Percentiles rank a stretch among this genome's conserved stretches.
These are phyloP conservation scores for Cerrena zonata DNA, from an alignment of 1,284 basidiomycete genomes.

Conservation along the genomic window DNA sequence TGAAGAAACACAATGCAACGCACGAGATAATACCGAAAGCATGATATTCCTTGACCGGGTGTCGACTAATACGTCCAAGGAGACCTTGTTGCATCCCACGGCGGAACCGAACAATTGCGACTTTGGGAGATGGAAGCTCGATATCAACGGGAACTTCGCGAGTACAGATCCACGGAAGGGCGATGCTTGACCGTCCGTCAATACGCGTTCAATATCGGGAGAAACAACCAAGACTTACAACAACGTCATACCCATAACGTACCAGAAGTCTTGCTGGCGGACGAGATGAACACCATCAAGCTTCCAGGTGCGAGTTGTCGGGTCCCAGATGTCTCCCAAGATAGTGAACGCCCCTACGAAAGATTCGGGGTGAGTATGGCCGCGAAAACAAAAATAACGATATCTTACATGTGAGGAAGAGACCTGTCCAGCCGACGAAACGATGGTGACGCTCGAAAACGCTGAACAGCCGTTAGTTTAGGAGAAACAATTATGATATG, in stretches of 20 bases:
- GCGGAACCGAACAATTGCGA: slow-evolving; percentile 52
- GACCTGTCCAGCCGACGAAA: slow-evolving; percentile 66
- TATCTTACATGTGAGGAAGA: slow-evolving; percentile 51
- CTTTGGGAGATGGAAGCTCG: slow-evolving; percentile 64
- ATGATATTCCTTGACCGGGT: slow-evolving; percentile 56
- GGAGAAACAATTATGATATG: slow-evolving; percentile 1
- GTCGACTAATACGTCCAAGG: slow-evolving; percentile 51
- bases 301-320: slow-evolving; percentile 48
- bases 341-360: slow-evolving; percentile 59
- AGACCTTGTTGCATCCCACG: slow-evolving; percentile 63
- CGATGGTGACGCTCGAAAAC: slow-evolving; percentile 72
- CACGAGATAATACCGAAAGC: slow-evolving; percentile 57
- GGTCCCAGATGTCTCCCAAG: slow-evolving; percentile 55
- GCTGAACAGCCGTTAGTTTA: slow-evolving; percentile 30
- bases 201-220: neutral
- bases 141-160: slow-evolving; percentile 68
- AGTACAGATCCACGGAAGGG: slow-evolving; percentile 71
- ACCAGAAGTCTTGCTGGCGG: slow-evolving; percentile 72
- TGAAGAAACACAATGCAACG: slow-evolving; percentile 13
- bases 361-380: neutral
- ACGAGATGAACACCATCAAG: slow-evolving; percentile 48
- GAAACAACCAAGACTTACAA: slow-evolving; percentile 44
- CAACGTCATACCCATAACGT: slow-evolving; percentile 62
- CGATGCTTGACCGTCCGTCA: slow-evolving; percentile 38
- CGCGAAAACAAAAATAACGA: neutral